Evolutionary conservation across 129 eudicot genomes (phyloP).

Genomic region (Dittrichia graveolens): DNA sequence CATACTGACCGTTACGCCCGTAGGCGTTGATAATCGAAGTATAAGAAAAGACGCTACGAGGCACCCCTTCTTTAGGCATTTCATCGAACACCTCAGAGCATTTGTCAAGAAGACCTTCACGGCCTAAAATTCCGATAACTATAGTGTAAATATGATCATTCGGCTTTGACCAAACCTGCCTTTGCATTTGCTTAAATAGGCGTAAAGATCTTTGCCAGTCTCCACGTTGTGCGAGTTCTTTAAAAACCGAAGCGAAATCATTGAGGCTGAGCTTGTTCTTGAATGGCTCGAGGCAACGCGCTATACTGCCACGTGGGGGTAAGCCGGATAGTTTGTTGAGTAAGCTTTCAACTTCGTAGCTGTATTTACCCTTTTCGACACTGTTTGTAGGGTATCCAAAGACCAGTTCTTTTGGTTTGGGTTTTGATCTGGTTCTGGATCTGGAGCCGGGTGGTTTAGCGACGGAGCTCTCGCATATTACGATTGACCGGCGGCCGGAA

Average conservation of each 20-base stretch:
- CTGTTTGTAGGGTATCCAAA: slow-evolving; percentile 70
- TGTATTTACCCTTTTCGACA: slow-evolving; percentile 88
- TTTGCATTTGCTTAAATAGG: slow-evolving; percentile 87
- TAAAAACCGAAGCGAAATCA: slow-evolving; percentile 76
- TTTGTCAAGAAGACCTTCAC: slow-evolving; percentile 89
- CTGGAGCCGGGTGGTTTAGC: slow-evolving; percentile 35
- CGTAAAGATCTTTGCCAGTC: slow-evolving; percentile 95
- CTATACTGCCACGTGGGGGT: slow-evolving; percentile 93
- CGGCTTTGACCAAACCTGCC: slow-evolving; percentile 94
- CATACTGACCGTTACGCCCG: slow-evolving; percentile 88
- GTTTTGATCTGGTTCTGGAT: slow-evolving; percentile 44
- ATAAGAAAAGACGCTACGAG: slow-evolving; percentile 70
- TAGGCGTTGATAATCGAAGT: slow-evolving; percentile 86
- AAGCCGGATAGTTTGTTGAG: slow-evolving; percentile 82
- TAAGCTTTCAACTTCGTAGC: slow-evolving; percentile 83
- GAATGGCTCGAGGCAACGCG: slow-evolving; percentile 84
- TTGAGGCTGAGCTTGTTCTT: slow-evolving; percentile 72
- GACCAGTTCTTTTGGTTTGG: slow-evolving; percentile 70
- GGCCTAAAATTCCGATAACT: slow-evolving; percentile 73
- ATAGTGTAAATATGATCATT: slow-evolving; percentile 85
- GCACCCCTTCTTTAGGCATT: slow-evolving; percentile 68
- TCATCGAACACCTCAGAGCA: slow-evolving; percentile 83
- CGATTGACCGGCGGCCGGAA: slow-evolving; percentile 24
- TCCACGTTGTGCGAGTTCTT: slow-evolving; percentile 82
- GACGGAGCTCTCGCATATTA: slow-evolving; percentile 31